These are phyloP conservation scores for Leccinum griseonigrum DNA, from an alignment of 1,284 basidiomycete species.

Conservation along the genomic window DNA sequence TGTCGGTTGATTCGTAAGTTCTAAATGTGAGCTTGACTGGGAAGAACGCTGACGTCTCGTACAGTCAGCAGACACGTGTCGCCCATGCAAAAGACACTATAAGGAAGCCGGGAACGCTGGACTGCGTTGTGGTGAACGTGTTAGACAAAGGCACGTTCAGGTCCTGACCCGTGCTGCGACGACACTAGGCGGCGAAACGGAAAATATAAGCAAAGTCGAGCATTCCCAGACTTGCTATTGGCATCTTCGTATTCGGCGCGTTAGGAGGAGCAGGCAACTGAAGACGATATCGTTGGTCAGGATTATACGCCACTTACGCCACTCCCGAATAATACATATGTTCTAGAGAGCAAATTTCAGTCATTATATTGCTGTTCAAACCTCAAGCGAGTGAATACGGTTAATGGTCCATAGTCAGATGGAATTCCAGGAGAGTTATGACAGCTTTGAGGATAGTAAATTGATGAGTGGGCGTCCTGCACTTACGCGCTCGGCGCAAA, in stretches of 20 bases:
- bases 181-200: background rate
- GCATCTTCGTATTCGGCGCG: background rate
- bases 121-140: background rate
- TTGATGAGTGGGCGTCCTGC: too few relatives aligned
- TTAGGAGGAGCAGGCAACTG: background rate
- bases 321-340: background rate
- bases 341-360: too few relatives aligned
- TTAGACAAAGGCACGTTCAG: background rate
- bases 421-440: too few relatives aligned
- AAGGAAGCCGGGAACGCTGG: background rate
- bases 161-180: background rate
- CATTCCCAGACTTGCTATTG: background rate
- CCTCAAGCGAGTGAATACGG: too few relatives aligned
- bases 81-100: background rate
- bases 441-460: too few relatives aligned
- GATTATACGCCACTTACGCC: background rate
- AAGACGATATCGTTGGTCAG: background rate
- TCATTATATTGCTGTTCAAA: too few relatives aligned
- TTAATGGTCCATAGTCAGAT: too few relatives aligned
- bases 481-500: too few relatives aligned
- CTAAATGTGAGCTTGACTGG: background rate
- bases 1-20: conserved; percentile 16
- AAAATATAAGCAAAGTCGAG: background rate
- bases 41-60: background rate
- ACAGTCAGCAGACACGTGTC: conserved; percentile 20